A percentile compares a stretch with the other conserved stretches of the same genome.
Conservation (phyloP, 2,329 filamentous ascomycete species). For the Ophiostoma piceae region DNA sequence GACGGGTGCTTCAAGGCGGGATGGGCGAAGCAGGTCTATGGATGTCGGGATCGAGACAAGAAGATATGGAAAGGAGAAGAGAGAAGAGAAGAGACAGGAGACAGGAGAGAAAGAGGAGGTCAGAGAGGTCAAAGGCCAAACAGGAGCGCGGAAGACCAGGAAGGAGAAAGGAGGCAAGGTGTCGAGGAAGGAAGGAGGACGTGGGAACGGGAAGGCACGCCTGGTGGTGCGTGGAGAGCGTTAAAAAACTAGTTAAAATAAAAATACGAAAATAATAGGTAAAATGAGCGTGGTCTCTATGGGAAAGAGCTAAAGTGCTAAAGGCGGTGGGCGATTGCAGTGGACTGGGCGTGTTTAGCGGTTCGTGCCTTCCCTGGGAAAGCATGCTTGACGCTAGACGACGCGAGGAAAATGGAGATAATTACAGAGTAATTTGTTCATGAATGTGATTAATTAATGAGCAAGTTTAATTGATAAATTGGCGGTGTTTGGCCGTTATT, state of each 20-base stretch:
- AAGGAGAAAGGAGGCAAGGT: slow-evolving; percentile 19
- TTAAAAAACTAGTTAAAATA: slow-evolving; percentile 25
- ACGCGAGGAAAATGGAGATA: background rate
- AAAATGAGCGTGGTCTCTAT: slow-evolving; percentile 22
- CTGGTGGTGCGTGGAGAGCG: slow-evolving; percentile 23
- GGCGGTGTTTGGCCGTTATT: background rate
- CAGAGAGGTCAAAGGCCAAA: background rate
- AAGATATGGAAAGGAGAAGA: background rate
- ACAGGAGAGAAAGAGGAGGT: background rate
- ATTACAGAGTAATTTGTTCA: too few relatives aligned
- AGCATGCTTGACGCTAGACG: background rate
- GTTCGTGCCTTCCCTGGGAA: slow-evolving; percentile 5
- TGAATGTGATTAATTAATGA: background rate
- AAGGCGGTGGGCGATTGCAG: background rate
- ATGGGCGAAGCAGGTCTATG: slow-evolving; percentile 12
- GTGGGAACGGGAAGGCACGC: slow-evolving; percentile 13
- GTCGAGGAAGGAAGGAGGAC: slow-evolving; percentile 21
- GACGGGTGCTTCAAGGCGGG: background rate
- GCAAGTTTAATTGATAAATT: background rate
- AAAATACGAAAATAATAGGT: slow-evolving; percentile 25
- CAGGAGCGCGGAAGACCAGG: slow-evolving; percentile 14
- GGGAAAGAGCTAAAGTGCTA: background rate
- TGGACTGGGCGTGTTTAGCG: background rate
- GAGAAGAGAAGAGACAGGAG: slow-evolving; percentile 7
- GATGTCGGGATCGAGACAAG: slow-evolving; percentile 7